These are phyloP conservation scores for Alnus rubra DNA, from an alignment of 306 rosid species.

Conservation along the genomic window DNA sequence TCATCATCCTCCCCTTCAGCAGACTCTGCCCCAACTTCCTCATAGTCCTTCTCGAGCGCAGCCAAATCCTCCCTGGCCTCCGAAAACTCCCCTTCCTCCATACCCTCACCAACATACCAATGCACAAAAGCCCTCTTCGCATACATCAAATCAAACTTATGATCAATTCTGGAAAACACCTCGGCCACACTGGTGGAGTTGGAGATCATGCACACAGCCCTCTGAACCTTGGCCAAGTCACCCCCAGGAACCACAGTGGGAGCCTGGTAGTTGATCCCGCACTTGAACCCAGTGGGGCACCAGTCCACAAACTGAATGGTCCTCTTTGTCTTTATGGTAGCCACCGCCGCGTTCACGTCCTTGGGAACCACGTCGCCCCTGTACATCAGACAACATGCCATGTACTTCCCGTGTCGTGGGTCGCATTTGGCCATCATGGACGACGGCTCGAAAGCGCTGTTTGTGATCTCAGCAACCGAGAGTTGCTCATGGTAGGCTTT, in stretches of 20 bases:
- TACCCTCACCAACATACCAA: conserved; percentile 55
- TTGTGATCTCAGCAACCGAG: conserved; percentile 45
- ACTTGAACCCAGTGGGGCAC: conserved; percentile 53
- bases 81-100: conserved; percentile 50
- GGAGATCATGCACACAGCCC: conserved; percentile 51
- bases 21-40: conserved; percentile 46
- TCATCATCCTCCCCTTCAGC: conserved; percentile 51
- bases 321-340: conserved; percentile 47
- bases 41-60: conserved; percentile 49
- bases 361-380: conserved; percentile 48
- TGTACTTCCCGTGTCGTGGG: conserved; percentile 48
- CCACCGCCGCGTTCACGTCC: conserved; percentile 46
- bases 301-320: conserved; percentile 49
- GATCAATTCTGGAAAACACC: conserved; percentile 48
- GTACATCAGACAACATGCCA: conserved; percentile 57
- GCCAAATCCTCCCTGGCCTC: conserved; percentile 54
- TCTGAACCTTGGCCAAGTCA: conserved; percentile 47
- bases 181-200: conserved; percentile 49
- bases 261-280: conserved; percentile 52
- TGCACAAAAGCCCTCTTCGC: conserved; percentile 50
- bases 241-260: conserved; percentile 54
- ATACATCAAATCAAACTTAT: conserved; percentile 50
- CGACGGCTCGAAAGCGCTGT: conserved; percentile 45
- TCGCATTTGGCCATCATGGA: conserved; percentile 55
- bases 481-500: conserved; percentile 54